These are phyloP conservation scores for Tetradesmus obliquus DNA, from an alignment of 139 green algal genomes.

Conservation along the genomic window DNA sequence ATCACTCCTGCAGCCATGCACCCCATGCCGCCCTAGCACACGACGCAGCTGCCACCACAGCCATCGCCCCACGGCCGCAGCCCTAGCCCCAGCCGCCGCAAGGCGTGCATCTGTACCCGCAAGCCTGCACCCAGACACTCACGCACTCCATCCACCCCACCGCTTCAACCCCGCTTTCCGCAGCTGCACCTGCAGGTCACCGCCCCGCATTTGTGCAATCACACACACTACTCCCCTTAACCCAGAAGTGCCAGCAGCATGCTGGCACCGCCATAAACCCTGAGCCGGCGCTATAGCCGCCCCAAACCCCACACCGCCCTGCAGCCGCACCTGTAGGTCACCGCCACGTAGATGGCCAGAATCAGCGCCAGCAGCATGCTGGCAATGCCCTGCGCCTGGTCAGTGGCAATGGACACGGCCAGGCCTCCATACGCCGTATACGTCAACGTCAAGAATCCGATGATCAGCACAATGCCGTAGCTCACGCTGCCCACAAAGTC, in stretches of 20 bases:
- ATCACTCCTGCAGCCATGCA: too few relatives aligned
- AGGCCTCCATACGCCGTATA: conserved; percentile 83
- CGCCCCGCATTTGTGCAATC: background rate
- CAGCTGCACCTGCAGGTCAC: too few relatives aligned
- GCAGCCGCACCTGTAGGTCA: conserved; percentile 66
- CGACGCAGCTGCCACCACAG: too few relatives aligned
- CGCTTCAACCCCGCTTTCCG: too few relatives aligned
- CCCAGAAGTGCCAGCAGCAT: background rate
- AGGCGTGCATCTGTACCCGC: background rate
- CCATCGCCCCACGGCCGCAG: background rate
- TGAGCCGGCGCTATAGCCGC: background rate
- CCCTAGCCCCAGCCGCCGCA: background rate
- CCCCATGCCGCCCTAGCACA: too few relatives aligned
- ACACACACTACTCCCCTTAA: background rate
- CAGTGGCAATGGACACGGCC: conserved; percentile 85
- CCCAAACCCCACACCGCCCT: background rate
- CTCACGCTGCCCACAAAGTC: conserved; percentile 64
- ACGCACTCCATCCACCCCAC: too few relatives aligned
- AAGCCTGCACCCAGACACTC: too few relatives aligned
- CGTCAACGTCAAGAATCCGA: conserved; percentile 67
- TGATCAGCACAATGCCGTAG: conserved; percentile 77
- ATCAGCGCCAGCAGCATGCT: conserved; percentile 71
- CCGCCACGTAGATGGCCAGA: conserved; percentile 74
- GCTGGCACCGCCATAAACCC: background rate
- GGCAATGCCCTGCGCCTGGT: conserved; percentile 75